Base-by-base conservation (phyloP, 2,329 filamentous ascomycete genomes). In the Nothomitra cinnamomea region DNA sequence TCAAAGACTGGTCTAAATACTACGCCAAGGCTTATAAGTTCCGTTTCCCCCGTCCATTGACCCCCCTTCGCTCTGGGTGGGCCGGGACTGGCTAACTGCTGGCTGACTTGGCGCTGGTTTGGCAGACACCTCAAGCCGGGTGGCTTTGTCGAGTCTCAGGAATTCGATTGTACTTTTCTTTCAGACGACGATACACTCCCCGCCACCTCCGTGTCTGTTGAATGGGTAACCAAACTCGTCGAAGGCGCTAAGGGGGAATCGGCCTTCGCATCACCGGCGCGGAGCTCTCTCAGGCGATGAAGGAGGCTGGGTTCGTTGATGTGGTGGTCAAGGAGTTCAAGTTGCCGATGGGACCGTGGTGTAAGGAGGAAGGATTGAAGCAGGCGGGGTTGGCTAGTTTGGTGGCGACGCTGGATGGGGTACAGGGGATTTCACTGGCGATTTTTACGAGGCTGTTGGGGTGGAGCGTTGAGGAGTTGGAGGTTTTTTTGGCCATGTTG, bases 1-100 rank as follows among this genome's bases (percentile, higher is more conserved):
- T 67, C 40, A 53, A 41, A 4, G 47, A 56, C 45, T 56, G 55
- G 55, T 24, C 41, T 6, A 12, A 7, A 12, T 52, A 52, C 43
- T 51, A 55, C 25, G 17, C 17, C 10, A 43, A 55, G 47, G 12
- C 41, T 45, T 43, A 51, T 36, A 19, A 43, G 50, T 52, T 2
- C 21, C 15, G 13, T 19, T 13, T 13, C 2, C 5, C 5, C 7
- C 35, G 7, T n/a, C 13, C 38, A 41, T 5, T n/a, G 13, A 41
- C 17, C 38, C 15, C 38, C 17, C 5, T 41, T 41, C 38, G 2
- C 7, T 17, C 50, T 36, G 35, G 5, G 6, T 24, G 10, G 21
- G n/a, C 19, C 48, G 1, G 24, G 4, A 17, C 4, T 35, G 10
- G 10, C 8, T 5, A 45, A 1, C 15, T n/a, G 12, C 42, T 45